Percentiles rank a stretch among this genome's conserved stretches.
phyloP scores from a whole-genome alignment of 495 filamentous ascomycete genomes.

The Podospora pseudocomata region DNA sequence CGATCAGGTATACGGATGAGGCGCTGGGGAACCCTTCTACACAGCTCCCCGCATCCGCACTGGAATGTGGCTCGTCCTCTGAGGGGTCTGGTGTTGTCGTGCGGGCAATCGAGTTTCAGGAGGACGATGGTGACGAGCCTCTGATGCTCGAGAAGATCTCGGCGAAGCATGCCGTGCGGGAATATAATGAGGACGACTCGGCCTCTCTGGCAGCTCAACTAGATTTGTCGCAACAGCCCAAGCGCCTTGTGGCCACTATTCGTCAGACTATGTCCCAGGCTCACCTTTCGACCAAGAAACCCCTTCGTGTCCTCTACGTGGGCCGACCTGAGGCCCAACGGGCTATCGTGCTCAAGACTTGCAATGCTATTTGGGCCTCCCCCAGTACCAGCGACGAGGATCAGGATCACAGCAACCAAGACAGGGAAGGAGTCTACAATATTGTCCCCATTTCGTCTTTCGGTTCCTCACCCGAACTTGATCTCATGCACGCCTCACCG shows the following conservation, averaged over 20 bases:
- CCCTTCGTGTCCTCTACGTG: slow-evolving; percentile 67
- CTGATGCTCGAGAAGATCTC: slow-evolving; percentile 53
- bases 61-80: slow-evolving; percentile 33
- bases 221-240: slow-evolving; percentile 30
- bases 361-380: slow-evolving; percentile 55
- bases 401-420: slow-evolving; percentile 21
- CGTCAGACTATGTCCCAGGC: slow-evolving; percentile 69
- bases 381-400: slow-evolving; percentile 23
- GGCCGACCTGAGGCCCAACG: slow-evolving; percentile 60
- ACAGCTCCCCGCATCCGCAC: slow-evolving; percentile 34
- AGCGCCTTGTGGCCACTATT: slow-evolving; percentile 53
- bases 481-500: slow-evolving; percentile 64
- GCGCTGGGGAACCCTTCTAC: slow-evolving; percentile 43
- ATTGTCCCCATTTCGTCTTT: slow-evolving; percentile 71
- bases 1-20: slow-evolving; percentile 38
- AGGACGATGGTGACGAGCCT: slow-evolving; percentile 45
- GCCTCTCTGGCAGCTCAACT: slow-evolving; percentile 45
- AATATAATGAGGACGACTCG: slow-evolving; percentile 53
- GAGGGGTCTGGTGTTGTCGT: slow-evolving; percentile 28
- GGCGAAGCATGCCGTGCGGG: slow-evolving; percentile 60
- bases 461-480: slow-evolving; percentile 65
- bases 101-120: slow-evolving; percentile 57
- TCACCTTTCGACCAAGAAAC: slow-evolving; percentile 58
- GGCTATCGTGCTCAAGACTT: slow-evolving; percentile 72
- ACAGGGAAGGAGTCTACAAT: slow-evolving; percentile 52